Evolutionary conservation across 2,329 filamentous ascomycete species (phyloP), one percentile per base, ranked within the genome.

Genomic region (Monosporascus ibericus): DNA sequence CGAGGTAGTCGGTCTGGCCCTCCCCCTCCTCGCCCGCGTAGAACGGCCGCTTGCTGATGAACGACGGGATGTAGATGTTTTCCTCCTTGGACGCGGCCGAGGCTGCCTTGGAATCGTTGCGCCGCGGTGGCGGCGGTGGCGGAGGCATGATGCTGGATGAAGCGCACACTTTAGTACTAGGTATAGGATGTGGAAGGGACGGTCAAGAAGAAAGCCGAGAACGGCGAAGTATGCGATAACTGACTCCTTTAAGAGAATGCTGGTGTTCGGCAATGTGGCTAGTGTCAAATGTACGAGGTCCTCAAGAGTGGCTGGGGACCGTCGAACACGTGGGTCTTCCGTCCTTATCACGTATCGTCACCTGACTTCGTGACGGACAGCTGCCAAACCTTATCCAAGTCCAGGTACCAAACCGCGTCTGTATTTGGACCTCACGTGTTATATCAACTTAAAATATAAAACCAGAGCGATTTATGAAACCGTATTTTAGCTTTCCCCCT

Each of bases 41-140:
- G 74, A 99, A 99, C 5, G 94, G 94, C 62, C 95, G 92, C 71
- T 96, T 96, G 63, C 91, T 92, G 74, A 99, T 99, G 79, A 96
- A 99, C 50, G 89, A 85, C 6, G 94, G 94, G 65, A 99, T 99
- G 78, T 99, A 99, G 70, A 96, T 86, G 79, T 99, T 99, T 72
- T 94, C 90, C 71, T 95, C 91, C 69, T 95, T 95, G 51, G 79
- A 82, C 17, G 80, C 73, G 17, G 71, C 75, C 2, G 65, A 67
- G 7, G 55, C 56, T 8, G 61, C 64, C 49, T 61, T 63, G 52
- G 49, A 53, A 57, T 56, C 55, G 44, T 61, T 56, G 68, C 69
- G 51, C 64, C 65, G 66, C 49, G 73, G 60, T 11, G 62, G 56
- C 24, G 68, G 65, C 1, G 67, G 72, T 54, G 67, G 72, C 54